Evolutionary conservation across 1,284 basidiomycete species (phyloP).

Genomic region (Sparassis latifolia): DNA sequence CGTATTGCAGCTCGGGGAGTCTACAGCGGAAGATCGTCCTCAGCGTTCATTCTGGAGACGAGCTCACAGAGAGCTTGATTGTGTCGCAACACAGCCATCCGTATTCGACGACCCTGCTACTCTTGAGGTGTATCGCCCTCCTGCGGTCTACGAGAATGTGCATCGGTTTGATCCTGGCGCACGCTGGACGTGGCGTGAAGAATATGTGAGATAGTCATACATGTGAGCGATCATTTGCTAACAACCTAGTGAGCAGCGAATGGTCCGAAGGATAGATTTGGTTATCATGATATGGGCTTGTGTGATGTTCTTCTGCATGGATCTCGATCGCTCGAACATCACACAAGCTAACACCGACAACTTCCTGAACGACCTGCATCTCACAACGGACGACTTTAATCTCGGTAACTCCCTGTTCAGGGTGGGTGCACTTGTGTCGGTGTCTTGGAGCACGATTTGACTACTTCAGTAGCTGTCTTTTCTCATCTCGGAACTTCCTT

Average conservation of each 20-base stretch:
- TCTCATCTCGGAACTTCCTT: constrained; percentile 60
- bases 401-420: constrained; percentile 46
- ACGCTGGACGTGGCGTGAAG: constrained; percentile 67
- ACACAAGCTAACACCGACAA: constrained; percentile 62
- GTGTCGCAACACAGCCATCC: constrained; percentile 28
- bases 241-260: constrained; percentile 24
- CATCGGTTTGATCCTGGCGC: constrained; percentile 62
- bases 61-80: constrained; percentile 21
- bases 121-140: constrained; percentile 50
- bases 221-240: not conserved
- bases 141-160: constrained; percentile 51
- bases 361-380: constrained; percentile 54
- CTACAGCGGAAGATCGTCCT: too few species aligned
- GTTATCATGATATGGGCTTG: constrained; percentile 60
- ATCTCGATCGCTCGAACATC: constrained; percentile 54
- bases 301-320: constrained; percentile 52
- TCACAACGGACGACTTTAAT: constrained; percentile 64
- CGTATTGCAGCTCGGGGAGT: too few species aligned
- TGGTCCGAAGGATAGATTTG: constrained; percentile 53
- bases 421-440: constrained; percentile 6
- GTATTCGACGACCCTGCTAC: constrained; percentile 42
- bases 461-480: constrained; percentile 43
- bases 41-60: constrained; percentile 16
- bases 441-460: not conserved
- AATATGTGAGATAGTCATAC: constrained; percentile 32